These are phyloP conservation scores for Debaryomyces nepalensis DNA, from an alignment of 1,139 yeast species.

Conservation along the genomic window DNA sequence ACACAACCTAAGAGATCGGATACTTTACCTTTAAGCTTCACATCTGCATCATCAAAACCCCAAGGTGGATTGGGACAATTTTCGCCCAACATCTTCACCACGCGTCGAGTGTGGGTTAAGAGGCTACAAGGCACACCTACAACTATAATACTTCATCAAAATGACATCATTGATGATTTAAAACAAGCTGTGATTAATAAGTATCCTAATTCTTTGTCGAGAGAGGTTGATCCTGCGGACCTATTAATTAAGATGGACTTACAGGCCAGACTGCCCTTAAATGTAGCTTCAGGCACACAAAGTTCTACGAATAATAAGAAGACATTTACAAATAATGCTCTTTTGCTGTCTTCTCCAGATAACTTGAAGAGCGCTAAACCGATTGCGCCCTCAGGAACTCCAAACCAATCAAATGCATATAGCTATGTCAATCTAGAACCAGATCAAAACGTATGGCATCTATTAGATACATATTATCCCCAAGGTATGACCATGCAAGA, in stretches of 20 bases:
- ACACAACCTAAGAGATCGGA: background rate
- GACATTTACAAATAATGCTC: background rate
- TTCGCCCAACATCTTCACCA: slow-evolving; percentile 18
- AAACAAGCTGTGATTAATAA: slow-evolving; percentile 62
- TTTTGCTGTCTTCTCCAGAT: slow-evolving; percentile 11
- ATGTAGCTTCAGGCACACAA: slow-evolving; percentile 7
- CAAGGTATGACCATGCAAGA: slow-evolving; percentile 71
- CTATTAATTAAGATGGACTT: slow-evolving; percentile 47
- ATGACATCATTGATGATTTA: slow-evolving; percentile 74
- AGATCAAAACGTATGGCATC: slow-evolving; percentile 62
- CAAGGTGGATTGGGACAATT: slow-evolving; percentile 12
- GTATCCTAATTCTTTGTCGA: slow-evolving; percentile 72
- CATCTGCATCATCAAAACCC: slow-evolving; percentile 9
- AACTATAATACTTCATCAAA: slow-evolving; percentile 57
- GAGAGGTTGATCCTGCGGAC: slow-evolving; percentile 73
- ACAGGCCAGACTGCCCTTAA: slow-evolving; percentile 20
- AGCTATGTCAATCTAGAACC: slow-evolving; percentile 54
- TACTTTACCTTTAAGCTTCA: slow-evolving; percentile 8
- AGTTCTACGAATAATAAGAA: slow-evolving; percentile 5
- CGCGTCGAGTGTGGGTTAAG: slow-evolving; percentile 66
- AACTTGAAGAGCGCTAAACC: slow-evolving; percentile 4
- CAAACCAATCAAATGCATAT: slow-evolving; percentile 12
- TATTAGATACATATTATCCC: slow-evolving; percentile 66
- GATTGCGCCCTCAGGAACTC: slow-evolving; percentile 8
- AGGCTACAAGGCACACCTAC: slow-evolving; percentile 66